A percentile compares a stretch with the other conserved stretches of the same genome.
phyloP scores from a whole-genome alignment of 768 basidiomycete species.

The Podaxis sp. region DNA sequence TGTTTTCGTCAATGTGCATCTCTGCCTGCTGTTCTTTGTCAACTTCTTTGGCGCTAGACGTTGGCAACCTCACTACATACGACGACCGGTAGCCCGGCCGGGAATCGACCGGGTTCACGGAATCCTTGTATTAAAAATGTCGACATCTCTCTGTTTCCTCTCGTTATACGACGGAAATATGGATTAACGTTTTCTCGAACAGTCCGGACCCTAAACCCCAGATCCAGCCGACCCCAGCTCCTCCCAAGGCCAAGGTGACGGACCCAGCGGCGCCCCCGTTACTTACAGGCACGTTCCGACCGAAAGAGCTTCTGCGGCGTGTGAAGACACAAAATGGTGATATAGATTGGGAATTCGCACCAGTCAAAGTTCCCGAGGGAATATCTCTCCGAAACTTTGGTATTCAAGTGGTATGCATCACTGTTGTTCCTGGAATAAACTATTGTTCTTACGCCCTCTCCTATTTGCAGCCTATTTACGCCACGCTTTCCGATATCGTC shows the following conservation, averaged over 20 bases:
- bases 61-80: background rate
- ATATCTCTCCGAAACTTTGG: slow-evolving; percentile 87
- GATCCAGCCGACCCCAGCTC: background rate
- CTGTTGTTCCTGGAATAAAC: slow-evolving; percentile 8
- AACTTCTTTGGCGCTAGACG: background rate
- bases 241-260: slow-evolving; percentile 7
- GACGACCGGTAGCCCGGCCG: background rate
- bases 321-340: slow-evolving; percentile 14
- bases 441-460: background rate
- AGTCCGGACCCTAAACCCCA: slow-evolving; percentile 1
- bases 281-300: slow-evolving; percentile 51
- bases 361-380: slow-evolving; percentile 73
- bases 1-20: slow-evolving; percentile 2
- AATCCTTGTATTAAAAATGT: background rate
- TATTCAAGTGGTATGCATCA: slow-evolving; percentile 73
- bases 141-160: background rate
- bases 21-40: background rate
- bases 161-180: background rate
- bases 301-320: slow-evolving; percentile 39
- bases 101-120: background rate
- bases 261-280: slow-evolving; percentile 32
- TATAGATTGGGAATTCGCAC: slow-evolving; percentile 64
- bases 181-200: slow-evolving; percentile 6
- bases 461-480: slow-evolving; percentile 66
- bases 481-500: slow-evolving; percentile 86